phyloP scores from a whole-genome alignment of 179 eudicot genomes.

The Silene coronaria region DNA sequence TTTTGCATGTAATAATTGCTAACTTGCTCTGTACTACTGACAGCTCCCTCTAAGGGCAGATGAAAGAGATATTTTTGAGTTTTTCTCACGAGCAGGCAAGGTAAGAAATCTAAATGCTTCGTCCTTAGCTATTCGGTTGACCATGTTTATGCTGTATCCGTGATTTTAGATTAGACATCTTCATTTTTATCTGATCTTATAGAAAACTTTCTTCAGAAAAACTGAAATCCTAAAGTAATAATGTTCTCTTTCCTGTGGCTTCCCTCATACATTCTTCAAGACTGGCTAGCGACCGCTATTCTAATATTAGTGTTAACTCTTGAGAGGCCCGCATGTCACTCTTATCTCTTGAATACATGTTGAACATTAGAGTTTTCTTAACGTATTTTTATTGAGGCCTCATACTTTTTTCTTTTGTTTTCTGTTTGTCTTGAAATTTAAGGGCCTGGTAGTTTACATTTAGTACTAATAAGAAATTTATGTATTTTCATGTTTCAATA shows the following conservation, averaged over 20 bases:
- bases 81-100: constrained; percentile 92
- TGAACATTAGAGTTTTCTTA: not conserved
- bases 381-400: not conserved
- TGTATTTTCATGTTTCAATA: not conserved
- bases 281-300: not conserved
- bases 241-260: not conserved
- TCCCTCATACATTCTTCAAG: not conserved
- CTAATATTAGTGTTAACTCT: not conserved
- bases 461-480: not conserved
- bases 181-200: not conserved
- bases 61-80: constrained; percentile 82
- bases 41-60: constrained; percentile 86
- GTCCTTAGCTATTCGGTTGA: not conserved
- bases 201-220: not conserved
- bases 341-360: not conserved
- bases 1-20: constrained; percentile 5
- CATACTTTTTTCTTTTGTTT: not conserved
- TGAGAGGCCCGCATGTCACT: not conserved
- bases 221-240: too few relatives aligned
- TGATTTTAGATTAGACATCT: not conserved
- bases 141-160: not conserved
- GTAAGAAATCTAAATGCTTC: constrained; percentile 28
- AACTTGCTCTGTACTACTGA: constrained; percentile 6
- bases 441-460: not conserved
- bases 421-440: not conserved